Conservation (phyloP, 2,329 filamentous ascomycete species). For the Volutella citrinella region DNA sequence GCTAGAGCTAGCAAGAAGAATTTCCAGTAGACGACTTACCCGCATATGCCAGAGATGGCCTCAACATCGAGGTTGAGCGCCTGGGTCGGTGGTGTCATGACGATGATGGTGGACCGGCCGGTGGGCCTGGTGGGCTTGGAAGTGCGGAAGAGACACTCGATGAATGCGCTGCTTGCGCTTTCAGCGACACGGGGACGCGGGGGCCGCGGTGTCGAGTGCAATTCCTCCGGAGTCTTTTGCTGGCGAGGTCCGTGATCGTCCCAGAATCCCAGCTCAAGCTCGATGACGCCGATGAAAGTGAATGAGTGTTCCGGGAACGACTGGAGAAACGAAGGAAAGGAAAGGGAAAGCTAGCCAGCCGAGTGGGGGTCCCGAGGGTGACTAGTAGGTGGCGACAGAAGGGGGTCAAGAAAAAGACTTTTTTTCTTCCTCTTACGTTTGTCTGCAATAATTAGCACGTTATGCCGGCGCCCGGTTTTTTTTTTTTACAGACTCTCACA, state of each 20-base stretch:
- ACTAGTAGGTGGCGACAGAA: slow-evolving; percentile 4
- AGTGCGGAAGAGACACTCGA: no score
- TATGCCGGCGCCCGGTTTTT: slow-evolving; percentile 9
- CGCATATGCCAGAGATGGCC: slow-evolving; percentile 88
- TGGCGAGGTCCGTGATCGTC: neutral
- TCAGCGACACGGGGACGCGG: no score
- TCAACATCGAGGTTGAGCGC: slow-evolving; percentile 77
- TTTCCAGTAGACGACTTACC: no score
- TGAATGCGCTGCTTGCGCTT: no score
- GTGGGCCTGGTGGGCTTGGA: slow-evolving; percentile 16
- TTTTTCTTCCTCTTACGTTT: no score
- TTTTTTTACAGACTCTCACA: no score
- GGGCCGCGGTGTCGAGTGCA: no score
- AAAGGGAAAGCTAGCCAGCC: slow-evolving; percentile 17
- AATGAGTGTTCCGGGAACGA: no score
- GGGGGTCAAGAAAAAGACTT: slow-evolving; percentile 19
- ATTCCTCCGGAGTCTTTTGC: no score
- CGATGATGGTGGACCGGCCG: slow-evolving; percentile 10
- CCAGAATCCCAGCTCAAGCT: neutral
- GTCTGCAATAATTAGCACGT: slow-evolving; percentile 12
- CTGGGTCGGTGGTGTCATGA: slow-evolving; percentile 53
- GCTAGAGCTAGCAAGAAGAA: no score
- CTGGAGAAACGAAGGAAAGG: slow-evolving; percentile 4
- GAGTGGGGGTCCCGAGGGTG: slow-evolving; percentile 11
- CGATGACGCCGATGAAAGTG: neutral